These are phyloP conservation scores for Gossypium raimondii DNA, from an alignment of 345 rosid genomes.

Conservation along the genomic window DNA sequence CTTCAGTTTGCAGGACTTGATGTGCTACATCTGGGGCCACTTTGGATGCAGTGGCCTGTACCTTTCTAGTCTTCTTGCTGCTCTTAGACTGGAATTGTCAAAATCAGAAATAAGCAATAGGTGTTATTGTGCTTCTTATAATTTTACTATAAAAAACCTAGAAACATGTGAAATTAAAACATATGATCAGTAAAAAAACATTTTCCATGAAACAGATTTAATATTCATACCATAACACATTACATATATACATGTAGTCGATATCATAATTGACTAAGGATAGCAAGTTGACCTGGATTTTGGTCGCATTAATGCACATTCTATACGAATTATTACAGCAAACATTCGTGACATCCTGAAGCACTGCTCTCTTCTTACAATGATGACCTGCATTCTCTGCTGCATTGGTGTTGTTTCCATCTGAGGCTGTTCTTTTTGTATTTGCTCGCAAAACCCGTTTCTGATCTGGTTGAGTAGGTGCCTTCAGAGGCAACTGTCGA, in stretches of 20 bases:
- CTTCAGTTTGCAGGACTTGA: constrained; percentile 22
- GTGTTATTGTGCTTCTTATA: not conserved
- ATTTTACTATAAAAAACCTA: not conserved
- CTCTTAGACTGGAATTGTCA: constrained; percentile 41
- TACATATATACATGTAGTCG: not conserved
- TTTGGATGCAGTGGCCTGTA: constrained; percentile 33
- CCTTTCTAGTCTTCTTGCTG: constrained; percentile 40
- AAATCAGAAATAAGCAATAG: constrained; percentile 10
- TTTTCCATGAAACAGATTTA: not conserved
- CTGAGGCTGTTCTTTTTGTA: constrained; percentile 49
- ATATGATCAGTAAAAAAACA: not conserved
- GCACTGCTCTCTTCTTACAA: constrained; percentile 61
- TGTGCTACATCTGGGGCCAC: constrained; percentile 35
- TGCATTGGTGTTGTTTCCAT: constrained; percentile 36
- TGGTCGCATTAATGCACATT: constrained; percentile 50
- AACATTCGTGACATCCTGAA: constrained; percentile 71
- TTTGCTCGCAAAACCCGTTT: constrained; percentile 31
- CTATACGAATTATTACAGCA: constrained; percentile 34
- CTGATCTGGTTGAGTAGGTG: constrained; percentile 33
- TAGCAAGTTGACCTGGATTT: constrained; percentile 45
- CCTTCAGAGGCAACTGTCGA: constrained; percentile 26
- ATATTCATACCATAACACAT: not conserved
- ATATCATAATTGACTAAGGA: constrained; percentile 7
- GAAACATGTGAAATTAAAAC: not conserved
- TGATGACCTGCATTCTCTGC: constrained; percentile 24